Base-by-base conservation (phyloP, 805 yeast species). In the Clavispora phyllophila region DNA sequence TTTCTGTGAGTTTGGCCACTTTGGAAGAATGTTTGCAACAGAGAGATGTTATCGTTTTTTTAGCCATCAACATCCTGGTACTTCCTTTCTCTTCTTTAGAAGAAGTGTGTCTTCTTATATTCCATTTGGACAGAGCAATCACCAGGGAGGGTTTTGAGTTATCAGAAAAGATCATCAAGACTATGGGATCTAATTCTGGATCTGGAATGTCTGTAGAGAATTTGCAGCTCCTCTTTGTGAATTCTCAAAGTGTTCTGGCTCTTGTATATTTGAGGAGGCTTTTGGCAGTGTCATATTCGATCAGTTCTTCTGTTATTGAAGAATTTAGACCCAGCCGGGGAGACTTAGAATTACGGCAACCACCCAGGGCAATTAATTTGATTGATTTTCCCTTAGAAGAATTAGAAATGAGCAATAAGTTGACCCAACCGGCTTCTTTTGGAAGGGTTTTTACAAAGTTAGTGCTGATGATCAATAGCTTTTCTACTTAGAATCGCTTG, bases 51-150 rank as follows among this genome's bases (percentile, higher is more conserved):
- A 43, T 56, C 0, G 41, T 55, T 3, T 65, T 51, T 36, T 36
- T 74, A 7, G 57, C 68, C 1, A 42, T 60, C 2, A 75, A 77
- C 45, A 41, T 82, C 6, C 54, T 47, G 55, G 46, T 37, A 3
- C 51, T 72, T 13, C 63, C 62, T 2, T 70, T 79, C 34, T 48
- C 53, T 0, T 63, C 71, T 0, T 55, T 70, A 36, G 87, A 82
- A 42, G 87, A 83, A 40, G 71, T 78, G 0, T 68, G 73, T 36
- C 45, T 64, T 0, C 24, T 81, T 1, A 51, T 78, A 3, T 57
- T 62, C 36, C 70, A 65, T 1, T 53, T 81, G 27, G 80, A 80
- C 42, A 56, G 66, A 35, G 45, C 70, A 0, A 50, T 77, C 2
- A 53, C 71, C 1, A 58, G 64, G 3, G 71, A 72, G 33, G 80